phyloP scores from a whole-genome alignment of 768 basidiomycete species.

The Termitomyces sp. region DNA sequence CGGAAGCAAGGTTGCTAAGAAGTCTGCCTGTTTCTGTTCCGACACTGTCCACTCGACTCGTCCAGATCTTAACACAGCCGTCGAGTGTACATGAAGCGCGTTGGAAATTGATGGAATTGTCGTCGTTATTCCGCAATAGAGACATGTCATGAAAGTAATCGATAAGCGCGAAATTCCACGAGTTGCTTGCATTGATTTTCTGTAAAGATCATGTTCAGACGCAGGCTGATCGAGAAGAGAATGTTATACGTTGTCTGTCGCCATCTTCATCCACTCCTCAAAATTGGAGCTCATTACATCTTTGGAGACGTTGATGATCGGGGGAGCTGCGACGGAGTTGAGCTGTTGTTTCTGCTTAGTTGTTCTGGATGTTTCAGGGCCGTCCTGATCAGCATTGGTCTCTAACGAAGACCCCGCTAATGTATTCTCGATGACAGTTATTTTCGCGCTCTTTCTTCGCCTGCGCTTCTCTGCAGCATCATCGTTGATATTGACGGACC shows the following conservation, averaged over 20 bases:
- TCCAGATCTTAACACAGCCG: slow-evolving; percentile 99
- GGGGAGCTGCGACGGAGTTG: slow-evolving; percentile 53
- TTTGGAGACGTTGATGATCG: slow-evolving; percentile 54
- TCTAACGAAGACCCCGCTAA: slow-evolving; percentile 59
- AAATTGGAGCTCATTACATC: slow-evolving; percentile 92
- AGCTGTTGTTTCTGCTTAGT: slow-evolving; percentile 59
- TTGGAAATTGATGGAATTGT: slow-evolving; percentile 98
- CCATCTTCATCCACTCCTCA: slow-evolving; percentile 99
- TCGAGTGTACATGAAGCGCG: slow-evolving; percentile 96
- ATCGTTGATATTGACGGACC: slow-evolving; percentile 65
- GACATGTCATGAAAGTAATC: slow-evolving; percentile 99
- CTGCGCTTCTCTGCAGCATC: slow-evolving; percentile 84
- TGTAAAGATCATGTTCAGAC: slow-evolving; percentile 25
- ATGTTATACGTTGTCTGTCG: slow-evolving; percentile 86
- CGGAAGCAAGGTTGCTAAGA: slow-evolving; percentile 76
- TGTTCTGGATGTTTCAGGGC: slow-evolving; percentile 36
- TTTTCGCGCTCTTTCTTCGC: slow-evolving; percentile 72
- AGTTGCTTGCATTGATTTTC: slow-evolving; percentile 99
- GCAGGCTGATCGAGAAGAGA: slow-evolving; percentile 2
- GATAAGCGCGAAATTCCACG: slow-evolving; percentile 96
- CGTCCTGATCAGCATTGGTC: slow-evolving; percentile 29
- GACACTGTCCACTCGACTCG: slow-evolving; percentile 93
- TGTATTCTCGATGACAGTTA: slow-evolving; percentile 47
- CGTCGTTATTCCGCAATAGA: slow-evolving; percentile 83
- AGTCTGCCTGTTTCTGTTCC: slow-evolving; percentile 96